phyloP scores from a whole-genome alignment of 352 stramenopile species.

The Globisporangium nagaii region DNA sequence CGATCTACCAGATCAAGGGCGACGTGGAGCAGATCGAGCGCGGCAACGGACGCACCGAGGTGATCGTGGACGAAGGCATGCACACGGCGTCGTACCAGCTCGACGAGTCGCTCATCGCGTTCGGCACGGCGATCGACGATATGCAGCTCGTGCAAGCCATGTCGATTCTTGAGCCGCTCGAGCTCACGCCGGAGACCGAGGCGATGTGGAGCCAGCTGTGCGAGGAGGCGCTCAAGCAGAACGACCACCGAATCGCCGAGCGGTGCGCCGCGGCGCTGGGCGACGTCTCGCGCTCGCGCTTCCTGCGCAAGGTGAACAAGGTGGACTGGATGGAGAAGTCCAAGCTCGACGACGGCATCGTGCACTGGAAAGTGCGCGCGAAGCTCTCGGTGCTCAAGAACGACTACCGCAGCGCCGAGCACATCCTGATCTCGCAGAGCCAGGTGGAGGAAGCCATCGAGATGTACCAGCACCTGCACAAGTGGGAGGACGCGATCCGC shows the following conservation, averaged over 20 bases:
- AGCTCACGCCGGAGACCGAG: slow-evolving; percentile 88
- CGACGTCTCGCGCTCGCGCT: slow-evolving; percentile 85
- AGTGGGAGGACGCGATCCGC: slow-evolving; percentile 93
- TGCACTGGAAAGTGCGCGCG: slow-evolving; percentile 86
- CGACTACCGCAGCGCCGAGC: slow-evolving; percentile 88
- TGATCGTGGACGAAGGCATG: slow-evolving; percentile 94
- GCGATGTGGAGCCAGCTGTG: slow-evolving; percentile 93
- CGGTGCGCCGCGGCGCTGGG: slow-evolving; percentile 89
- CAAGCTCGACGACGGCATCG: slow-evolving; percentile 67
- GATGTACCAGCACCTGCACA: slow-evolving; percentile 94
- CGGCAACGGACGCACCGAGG: slow-evolving; percentile 89
- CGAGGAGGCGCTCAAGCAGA: slow-evolving; percentile 75
- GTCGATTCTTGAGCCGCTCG: slow-evolving; percentile 89
- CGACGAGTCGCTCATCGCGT: slow-evolving; percentile 92
- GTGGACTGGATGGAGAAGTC: slow-evolving; percentile 74
- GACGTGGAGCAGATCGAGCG: slow-evolving; percentile 94
- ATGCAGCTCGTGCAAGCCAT: slow-evolving; percentile 87
- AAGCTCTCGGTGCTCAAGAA: slow-evolving; percentile 84
- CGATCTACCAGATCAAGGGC: slow-evolving; percentile 93
- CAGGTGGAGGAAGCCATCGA: slow-evolving; percentile 92
- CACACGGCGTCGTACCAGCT: slow-evolving; percentile 91
- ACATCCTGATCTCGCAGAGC: slow-evolving; percentile 87
- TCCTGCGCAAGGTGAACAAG: slow-evolving; percentile 90
- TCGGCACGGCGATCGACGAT: slow-evolving; percentile 92
- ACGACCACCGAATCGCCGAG: slow-evolving; percentile 88